A percentile compares a stretch with the other conserved stretches of the same genome.
Conservation (phyloP, 176 grass and related monocot species). For the Phyllostachys edulis region DNA sequence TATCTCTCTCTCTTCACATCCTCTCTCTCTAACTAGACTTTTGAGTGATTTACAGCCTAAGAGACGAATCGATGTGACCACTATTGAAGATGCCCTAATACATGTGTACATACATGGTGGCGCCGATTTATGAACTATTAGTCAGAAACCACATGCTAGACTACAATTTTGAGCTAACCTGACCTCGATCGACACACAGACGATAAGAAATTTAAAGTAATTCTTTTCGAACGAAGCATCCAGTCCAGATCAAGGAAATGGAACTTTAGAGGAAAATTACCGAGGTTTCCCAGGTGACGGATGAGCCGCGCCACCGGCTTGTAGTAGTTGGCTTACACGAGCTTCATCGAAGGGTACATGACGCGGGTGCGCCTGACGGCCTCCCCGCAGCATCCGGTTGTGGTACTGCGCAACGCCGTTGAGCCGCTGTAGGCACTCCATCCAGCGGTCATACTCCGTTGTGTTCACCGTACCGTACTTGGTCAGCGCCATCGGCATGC, state of each 20-base stretch:
- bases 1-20: too few species aligned
- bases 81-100: too few species aligned
- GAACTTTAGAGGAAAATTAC: background rate
- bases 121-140: background rate
- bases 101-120: background rate
- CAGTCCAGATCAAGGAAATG: background rate
- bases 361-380: background rate
- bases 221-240: too few species aligned
- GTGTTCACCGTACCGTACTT: background rate
- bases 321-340: slow-evolving; percentile 59
- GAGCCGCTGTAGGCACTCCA: slow-evolving; percentile 51
- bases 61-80: too few species aligned
- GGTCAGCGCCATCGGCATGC: slow-evolving; percentile 42
- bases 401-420: slow-evolving; percentile 51
- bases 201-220: background rate
- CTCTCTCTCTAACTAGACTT: too few species aligned
- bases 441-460: slow-evolving; percentile 36
- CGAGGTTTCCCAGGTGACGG: slow-evolving; percentile 32
- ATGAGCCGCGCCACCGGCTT: slow-evolving; percentile 34
- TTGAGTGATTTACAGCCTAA: too few species aligned
- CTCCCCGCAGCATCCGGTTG: slow-evolving; percentile 50
- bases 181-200: background rate
- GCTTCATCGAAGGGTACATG: slow-evolving; percentile 25
- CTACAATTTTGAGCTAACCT: background rate
- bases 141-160: background rate